phyloP scores from a whole-genome alignment of 768 basidiomycete species.

The Lentinula aciculospora region DNA sequence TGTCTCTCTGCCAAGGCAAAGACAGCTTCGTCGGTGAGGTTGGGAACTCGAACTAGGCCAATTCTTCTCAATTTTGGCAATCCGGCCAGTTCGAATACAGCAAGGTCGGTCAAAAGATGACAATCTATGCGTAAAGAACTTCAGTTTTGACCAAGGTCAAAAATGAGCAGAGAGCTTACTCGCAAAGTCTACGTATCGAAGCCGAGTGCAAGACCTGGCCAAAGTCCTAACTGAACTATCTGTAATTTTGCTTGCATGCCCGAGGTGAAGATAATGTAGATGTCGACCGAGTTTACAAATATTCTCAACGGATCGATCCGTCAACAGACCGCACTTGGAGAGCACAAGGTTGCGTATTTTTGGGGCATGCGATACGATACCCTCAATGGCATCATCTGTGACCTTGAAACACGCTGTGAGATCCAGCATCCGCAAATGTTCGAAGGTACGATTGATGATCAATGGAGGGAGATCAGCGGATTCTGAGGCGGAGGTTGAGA shows the following conservation, averaged over 20 bases:
- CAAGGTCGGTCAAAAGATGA: conserved; percentile 82
- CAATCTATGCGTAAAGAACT: conserved; percentile 56
- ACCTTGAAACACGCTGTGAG: conserved; percentile 79
- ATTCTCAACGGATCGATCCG: conserved; percentile 76
- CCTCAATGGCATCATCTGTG: conserved; percentile 80
- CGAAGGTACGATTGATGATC: conserved; percentile 58
- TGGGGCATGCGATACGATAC: conserved; percentile 74
- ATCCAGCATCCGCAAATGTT: conserved; percentile 90
- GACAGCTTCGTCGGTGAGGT: conserved; percentile 91
- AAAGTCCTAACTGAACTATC: conserved; percentile 82
- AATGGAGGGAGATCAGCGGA: conserved; percentile 57
- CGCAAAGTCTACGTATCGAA: conserved; percentile 95
- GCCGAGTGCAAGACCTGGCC: conserved; percentile 79
- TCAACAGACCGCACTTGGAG: conserved; percentile 76
- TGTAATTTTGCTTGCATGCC: conserved; percentile 86
- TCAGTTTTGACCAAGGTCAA: conserved; percentile 11
- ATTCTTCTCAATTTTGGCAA: conserved; percentile 90
- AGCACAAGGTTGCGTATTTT: conserved; percentile 84
- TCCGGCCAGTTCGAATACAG: conserved; percentile 84
- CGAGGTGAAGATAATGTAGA: conserved; percentile 92
- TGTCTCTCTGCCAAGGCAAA: conserved; percentile 83
- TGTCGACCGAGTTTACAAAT: conserved; percentile 88
- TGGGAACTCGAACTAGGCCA: conserved; percentile 89
- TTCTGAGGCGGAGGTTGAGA: conserved; percentile 26
- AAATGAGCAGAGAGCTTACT: conserved; percentile 46